These are phyloP conservation scores for Solanum chmielewskii DNA, from an alignment of 257 asterid genomes.

Conservation along the genomic window DNA sequence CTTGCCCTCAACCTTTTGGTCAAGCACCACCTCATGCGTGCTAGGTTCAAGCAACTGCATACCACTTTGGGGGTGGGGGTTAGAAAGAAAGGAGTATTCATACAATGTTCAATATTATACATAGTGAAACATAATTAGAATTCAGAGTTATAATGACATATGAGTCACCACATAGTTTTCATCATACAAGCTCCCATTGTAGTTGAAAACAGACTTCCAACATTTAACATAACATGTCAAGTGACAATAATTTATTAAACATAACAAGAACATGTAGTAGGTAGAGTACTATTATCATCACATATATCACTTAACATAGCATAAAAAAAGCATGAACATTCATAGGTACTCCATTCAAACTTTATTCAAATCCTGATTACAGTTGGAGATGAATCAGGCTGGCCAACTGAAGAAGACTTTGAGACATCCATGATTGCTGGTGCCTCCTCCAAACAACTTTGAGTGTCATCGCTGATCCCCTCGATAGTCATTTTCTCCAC, in stretches of 20 bases:
- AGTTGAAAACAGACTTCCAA: background rate
- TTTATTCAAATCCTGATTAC: constrained; percentile 27
- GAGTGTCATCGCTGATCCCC: constrained; percentile 77
- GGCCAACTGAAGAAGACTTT: constrained; percentile 73
- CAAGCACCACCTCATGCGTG: background rate
- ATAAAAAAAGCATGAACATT: background rate
- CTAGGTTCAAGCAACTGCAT: background rate
- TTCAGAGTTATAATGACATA: background rate
- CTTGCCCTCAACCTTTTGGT: background rate
- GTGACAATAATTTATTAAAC: background rate
- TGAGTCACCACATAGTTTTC: background rate
- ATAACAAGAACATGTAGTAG: background rate
- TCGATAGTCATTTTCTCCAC: constrained; percentile 77
- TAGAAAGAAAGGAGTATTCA: background rate
- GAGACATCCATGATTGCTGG: constrained; percentile 44
- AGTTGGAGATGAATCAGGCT: constrained; percentile 50
- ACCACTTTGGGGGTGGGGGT: background rate
- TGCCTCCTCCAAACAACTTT: constrained; percentile 90
- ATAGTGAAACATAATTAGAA: background rate
- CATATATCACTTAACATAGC: background rate
- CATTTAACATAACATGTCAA: background rate
- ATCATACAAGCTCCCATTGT: background rate
- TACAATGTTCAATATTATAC: background rate
- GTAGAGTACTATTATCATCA: background rate
- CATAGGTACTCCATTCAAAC: background rate